Percentiles rank a stretch among this genome's conserved stretches.
phyloP scores from a whole-genome alignment of 352 stramenopile species.

The Phytophthora kernoviae region DNA sequence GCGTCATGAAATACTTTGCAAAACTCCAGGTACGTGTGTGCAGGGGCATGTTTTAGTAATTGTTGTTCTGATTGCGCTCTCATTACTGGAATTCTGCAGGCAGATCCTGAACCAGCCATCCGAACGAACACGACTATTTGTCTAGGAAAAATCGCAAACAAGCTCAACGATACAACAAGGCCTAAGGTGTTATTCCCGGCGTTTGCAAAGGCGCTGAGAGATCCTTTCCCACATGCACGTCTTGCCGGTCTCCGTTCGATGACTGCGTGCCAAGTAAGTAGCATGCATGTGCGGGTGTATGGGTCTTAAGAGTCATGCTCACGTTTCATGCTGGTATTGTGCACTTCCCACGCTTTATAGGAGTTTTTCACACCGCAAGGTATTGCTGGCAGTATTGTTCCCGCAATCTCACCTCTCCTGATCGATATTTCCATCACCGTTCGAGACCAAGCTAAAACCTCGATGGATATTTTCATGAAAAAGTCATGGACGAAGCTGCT shows the following conservation, averaged over 20 bases:
- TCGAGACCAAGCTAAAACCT: conserved; percentile 72
- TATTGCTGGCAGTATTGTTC: conserved; percentile 74
- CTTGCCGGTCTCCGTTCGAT: conserved; percentile 85
- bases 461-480: conserved; percentile 85
- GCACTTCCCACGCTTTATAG: conserved; percentile 21
- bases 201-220: conserved; percentile 82
- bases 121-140: conserved; percentile 94
- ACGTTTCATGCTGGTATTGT: conserved; percentile 1
- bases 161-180: conserved; percentile 86
- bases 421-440: conserved; percentile 84
- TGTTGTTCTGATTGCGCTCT: not conserved
- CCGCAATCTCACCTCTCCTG: conserved; percentile 76
- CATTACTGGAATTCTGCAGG: conserved; percentile 33
- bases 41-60: not conserved
- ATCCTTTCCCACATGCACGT: conserved; percentile 90
- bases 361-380: conserved; percentile 79
- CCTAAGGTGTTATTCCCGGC: conserved; percentile 90
- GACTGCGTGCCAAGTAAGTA: conserved; percentile 76
- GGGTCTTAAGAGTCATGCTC: not conserved
- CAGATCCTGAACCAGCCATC: conserved; percentile 90
- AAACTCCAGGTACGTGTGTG: conserved; percentile 77
- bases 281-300: too few relatives aligned
- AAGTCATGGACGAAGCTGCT: conserved; percentile 76
- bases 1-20: conserved; percentile 93
- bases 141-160: conserved; percentile 86